Evolutionary conservation across 208 protist species (phyloP).

Genomic region (Phytomonas francai): DNA sequence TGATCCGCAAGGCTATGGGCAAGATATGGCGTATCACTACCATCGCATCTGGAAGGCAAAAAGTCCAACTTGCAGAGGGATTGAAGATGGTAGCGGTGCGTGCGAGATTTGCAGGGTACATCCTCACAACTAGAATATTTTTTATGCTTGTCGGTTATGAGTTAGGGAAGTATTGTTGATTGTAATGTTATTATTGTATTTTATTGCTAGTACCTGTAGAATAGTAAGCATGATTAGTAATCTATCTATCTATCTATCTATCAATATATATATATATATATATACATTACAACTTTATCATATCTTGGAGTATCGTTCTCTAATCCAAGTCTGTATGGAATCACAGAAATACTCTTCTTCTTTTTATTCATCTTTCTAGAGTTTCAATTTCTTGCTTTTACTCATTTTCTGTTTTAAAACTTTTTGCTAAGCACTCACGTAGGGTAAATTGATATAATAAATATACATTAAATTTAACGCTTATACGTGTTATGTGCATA

Average conservation of each 20-base stretch:
- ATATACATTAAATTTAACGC: too few species aligned
- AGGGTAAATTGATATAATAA: too few species aligned
- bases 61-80: constrained; percentile 57
- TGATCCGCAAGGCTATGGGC: constrained; percentile 74
- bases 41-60: constrained; percentile 88
- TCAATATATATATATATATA: too few species aligned
- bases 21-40: constrained; percentile 90
- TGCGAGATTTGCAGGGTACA: constrained; percentile 70
- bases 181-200: not conserved
- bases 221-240: not conserved
- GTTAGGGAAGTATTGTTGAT: not conserved
- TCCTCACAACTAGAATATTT: constrained; percentile 17
- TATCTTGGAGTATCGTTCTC: not conserved
- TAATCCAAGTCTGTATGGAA: too few species aligned
- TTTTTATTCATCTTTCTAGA: too few species aligned
- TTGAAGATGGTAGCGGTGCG: constrained; percentile 77
- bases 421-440: too few species aligned
- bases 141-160: not conserved
- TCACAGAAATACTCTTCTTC: too few species aligned
- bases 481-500: too few species aligned
- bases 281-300: too few species aligned
- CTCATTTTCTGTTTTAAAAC: too few species aligned
- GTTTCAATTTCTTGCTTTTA: too few species aligned
- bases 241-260: not conserved
- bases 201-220: not conserved